Evolutionary conservation across 2,329 filamentous ascomycete genomes (phyloP), one percentile per base, ranked within the genome.

Genomic region (Sporothrix variecibatus): DNA sequence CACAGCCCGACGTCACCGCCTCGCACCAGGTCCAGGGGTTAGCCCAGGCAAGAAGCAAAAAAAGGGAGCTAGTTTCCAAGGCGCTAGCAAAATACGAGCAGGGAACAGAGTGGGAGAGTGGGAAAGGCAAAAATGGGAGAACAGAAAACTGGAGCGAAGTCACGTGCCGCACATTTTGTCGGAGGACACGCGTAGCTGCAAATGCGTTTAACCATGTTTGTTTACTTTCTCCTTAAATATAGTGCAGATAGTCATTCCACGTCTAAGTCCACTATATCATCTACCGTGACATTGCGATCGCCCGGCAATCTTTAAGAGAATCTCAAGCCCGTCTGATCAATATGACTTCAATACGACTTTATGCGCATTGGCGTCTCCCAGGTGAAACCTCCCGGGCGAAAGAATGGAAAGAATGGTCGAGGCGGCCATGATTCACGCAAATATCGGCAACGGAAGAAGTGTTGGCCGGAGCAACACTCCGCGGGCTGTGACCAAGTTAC

Each of bases 1-100:
- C 51, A 67, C 62, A 28, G 62, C 34, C 62, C 62, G 62, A 67
- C 62, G 62, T 67, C 62, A 67, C 62, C 62, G 62, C 62, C 62
- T 46, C 38, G 38, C 38, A 46, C 23, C 12, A 46, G 15, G 2
- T n/a, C 62, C 3, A 12, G n/a, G 34, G 34, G 60, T 9, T 2
- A 65, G 51, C 51, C 51, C 51, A 26, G 51, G 43, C 43, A 20
- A 20, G 15, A 15, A 49, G 43, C 43, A 15, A 17, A 49, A 46
- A 49, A 26, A 43, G 38, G 34, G 62, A 43, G 34, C 62, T 43
- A 65, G 62, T 46, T 46, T 43, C 60, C 62, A 23, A 46, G n/a
- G 12, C 62, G 38, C 38, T 67, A 46, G 62, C 7, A 46, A 60
- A 67, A 67, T 67, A 67, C 38, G 38, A 67, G 34, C 23, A 67